Evolutionary conservation across 1,139 yeast genomes (phyloP), one percentile per base, ranked within the genome.

Genomic region (Kodamaea anthophila): DNA sequence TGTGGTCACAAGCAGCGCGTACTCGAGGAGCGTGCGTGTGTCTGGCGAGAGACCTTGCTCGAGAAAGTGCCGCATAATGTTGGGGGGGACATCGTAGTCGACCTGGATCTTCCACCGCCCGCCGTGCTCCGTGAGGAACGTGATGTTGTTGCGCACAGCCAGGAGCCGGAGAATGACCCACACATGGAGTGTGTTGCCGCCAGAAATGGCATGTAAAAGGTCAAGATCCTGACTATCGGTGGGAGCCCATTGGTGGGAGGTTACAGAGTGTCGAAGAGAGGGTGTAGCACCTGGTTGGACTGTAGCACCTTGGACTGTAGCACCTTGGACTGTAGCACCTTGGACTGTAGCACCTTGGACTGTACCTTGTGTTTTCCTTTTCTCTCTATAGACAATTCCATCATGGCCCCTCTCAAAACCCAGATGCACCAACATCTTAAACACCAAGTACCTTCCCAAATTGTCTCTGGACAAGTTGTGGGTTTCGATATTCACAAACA

Each of bases 1-100:
- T n/a, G 37, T 55, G 27, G 65, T 54, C 11, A 67, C 56, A 15
- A 74, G 59, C 1, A 74, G 63, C 2, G 75, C 75, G 41, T 53
- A 60, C 28, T 63, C 58, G 30, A 72, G 40, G 15, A 71, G 25
- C 1, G 30, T 21, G 13, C 32, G 34, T 4, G 53, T 49, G 10
- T 47, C 50, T 0, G 38, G 32, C 7, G 44, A 37, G 6, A 53
- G 28, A 5, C 47, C 38, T 2, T 36, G 23, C 3, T 34, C 27
- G 13, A 53, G 29, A 24, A 37, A 49, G 22, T 18, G 8, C 4
- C 21, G 7, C n/a, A 19, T 19, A 19, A 19, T 19, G 21, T 8
- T 5, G 18, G 18, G 18, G 9, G 8, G 8, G 9, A 16, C 9
- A 6, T 16, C 18, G 9, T 6, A 16, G n/a, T 19, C 21, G 10